Base-by-base conservation (phyloP, 441 rosid genomes). In the Hypseocharis bilobata region DNA sequence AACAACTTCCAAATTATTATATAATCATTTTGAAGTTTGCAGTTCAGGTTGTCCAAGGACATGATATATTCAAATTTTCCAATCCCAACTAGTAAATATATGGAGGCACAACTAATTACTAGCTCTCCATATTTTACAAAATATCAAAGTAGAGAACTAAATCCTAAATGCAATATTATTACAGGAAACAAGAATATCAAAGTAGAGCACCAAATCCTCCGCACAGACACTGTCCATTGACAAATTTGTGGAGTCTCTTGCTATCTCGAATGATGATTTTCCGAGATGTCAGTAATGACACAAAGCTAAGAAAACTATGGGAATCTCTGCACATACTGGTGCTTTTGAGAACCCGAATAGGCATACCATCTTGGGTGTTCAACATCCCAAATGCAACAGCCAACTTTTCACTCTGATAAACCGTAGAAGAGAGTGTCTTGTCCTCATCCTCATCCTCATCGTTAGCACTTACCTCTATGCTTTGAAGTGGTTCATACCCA, bases 381-480 rank as follows among this genome's bases (percentile, higher is more conserved):
- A 82, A 67, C 65, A 86, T 60, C 64, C 85, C 86, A 73, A 79
- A 84, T 28, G 84, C 83, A 47, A 75, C 58, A 4, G 88, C 91
- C 60, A 79, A 64, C 65, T 62, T 69, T 73, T 86, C 86, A 13
- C 86, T 82, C 30, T 79, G 84, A 51, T 71, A 69, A 61, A 71
- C 69, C 1, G 55, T 54, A 59, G 79, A 72, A 56, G 78, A 65
- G 57, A 62, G 20, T 1, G 60, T 20, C 36, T 29, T 65, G 1
- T 28, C 62, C 47, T 65, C 81, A 0, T 68, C 77, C 7, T 74
- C 70, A 16, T 51, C 72, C 6, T 77, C n/a, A n/a, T n/a, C n/a
- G n/a, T n/a, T n/a, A n/a, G n/a, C 71, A 4, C 38, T 44, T 56
- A 51, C 59, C 54, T 74, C 76, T 27, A 60, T 26, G 34, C 52